Conservation (phyloP, 75 land plant species). For the Selaginella moellendorffii region DNA sequence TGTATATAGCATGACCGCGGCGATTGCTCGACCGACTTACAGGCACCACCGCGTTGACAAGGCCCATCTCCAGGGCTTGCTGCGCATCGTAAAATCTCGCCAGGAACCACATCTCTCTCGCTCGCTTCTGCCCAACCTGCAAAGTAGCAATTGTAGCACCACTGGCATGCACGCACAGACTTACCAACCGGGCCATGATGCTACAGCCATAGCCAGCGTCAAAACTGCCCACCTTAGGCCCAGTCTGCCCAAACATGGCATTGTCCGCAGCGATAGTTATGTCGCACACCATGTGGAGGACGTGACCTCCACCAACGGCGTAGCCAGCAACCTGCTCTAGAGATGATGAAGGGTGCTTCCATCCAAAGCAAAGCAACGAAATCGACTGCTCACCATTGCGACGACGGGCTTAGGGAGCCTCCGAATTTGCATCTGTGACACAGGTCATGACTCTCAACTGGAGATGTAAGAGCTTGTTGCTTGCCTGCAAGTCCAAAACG, state of each 20-base stretch:
- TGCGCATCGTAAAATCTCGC: slow-evolving; percentile 61
- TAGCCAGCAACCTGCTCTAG: slow-evolving; percentile 80
- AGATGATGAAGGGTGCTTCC: no score
- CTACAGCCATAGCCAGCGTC: slow-evolving; percentile 98
- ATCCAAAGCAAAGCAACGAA: no score
- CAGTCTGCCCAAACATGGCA: slow-evolving; percentile 94
- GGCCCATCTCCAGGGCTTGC: slow-evolving; percentile 87
- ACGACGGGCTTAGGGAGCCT: slow-evolving; percentile 95
- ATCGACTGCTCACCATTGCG: no score
- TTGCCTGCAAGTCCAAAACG: slow-evolving; percentile 90
- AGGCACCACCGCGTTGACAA: slow-evolving; percentile 74
- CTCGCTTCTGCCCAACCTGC: slow-evolving; percentile 85
- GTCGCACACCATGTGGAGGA: slow-evolving; percentile 96
- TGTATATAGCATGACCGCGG: no score
- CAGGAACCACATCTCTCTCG: slow-evolving; percentile 95
- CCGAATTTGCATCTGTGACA: slow-evolving; percentile 73
- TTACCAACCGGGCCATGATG: slow-evolving; percentile 89
- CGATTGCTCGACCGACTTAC: no score
- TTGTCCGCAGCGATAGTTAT: slow-evolving; percentile 94
- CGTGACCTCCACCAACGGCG: slow-evolving; percentile 94
- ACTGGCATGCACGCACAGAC: slow-evolving; percentile 3
- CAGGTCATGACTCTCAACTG: no score
- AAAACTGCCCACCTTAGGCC: slow-evolving; percentile 99
- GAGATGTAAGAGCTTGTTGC: no score
- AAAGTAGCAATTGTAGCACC: neutral